A percentile compares a stretch with the other conserved stretches of the same genome.
Evolutionary conservation across 352 stramenopile species (phyloP).

Genomic region (Sclerospora graminicola): DNA sequence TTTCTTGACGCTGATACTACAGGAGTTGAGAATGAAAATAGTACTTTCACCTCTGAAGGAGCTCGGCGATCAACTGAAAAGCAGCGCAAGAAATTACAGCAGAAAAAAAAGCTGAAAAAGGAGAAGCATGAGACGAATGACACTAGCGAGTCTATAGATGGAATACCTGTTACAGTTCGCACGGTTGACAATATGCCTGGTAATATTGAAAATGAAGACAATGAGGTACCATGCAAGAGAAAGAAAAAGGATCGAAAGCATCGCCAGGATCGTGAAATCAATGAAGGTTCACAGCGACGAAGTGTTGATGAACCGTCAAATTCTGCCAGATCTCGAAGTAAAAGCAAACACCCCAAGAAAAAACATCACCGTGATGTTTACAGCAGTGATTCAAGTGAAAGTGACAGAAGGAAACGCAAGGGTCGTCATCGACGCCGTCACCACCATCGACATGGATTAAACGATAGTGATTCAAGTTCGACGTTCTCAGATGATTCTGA

Average conservation of each 20-base stretch:
- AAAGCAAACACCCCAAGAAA: conserved; percentile 46
- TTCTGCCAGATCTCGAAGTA: conserved; percentile 16
- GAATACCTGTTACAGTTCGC: conserved; percentile 3
- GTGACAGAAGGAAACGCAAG: conserved; percentile 6
- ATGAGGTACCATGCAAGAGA: conserved; percentile 45
- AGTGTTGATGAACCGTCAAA: conserved; percentile 7
- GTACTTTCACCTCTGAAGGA: conserved; percentile 11
- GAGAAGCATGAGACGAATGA: conserved; percentile 20
- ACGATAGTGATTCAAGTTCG: conserved; percentile 38
- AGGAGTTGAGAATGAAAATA: no score
- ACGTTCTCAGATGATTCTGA: no score
- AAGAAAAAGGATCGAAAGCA: conserved; percentile 55
- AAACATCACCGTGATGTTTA: conserved; percentile 31
- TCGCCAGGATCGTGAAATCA: conserved; percentile 20
- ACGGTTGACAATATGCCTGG: conserved; percentile 17
- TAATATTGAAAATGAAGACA: conserved; percentile 14
- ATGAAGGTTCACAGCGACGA: conserved; percentile 7
- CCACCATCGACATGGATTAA: conserved; percentile 19
- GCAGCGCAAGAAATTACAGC: conserved; percentile 54
- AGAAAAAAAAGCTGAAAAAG: conserved; percentile 48
- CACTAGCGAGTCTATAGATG: conserved; percentile 32
- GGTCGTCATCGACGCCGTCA: conserved; percentile 20
- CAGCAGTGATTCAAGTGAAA: conserved; percentile 14
- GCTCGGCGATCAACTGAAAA: conserved; percentile 30
- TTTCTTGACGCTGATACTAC: conserved; percentile 74